phyloP scores from a whole-genome alignment of 345 rosid species.

The Orychophragmus violaceus region DNA sequence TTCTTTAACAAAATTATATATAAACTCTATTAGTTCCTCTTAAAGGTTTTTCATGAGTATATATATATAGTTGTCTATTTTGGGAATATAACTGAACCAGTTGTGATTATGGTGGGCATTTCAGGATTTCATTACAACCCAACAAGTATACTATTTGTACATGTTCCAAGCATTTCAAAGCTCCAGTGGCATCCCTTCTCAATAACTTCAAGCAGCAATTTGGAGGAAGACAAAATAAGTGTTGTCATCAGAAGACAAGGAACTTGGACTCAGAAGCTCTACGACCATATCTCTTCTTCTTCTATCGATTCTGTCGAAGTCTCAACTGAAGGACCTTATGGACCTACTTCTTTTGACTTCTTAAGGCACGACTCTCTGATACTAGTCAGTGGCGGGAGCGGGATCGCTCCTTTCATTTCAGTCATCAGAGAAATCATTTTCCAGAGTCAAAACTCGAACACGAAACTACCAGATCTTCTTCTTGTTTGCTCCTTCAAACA shows the following conservation, averaged over 20 bases:
- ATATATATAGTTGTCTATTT: neutral
- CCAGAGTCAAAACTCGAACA: neutral
- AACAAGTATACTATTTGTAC: neutral
- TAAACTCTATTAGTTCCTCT: neutral
- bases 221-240: neutral
- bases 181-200: neutral
- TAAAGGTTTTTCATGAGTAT: neutral
- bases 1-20: neutral
- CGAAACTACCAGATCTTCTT: neutral
- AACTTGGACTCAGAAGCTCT: neutral
- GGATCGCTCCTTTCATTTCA: neutral
- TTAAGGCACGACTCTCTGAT: neutral
- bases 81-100: neutral
- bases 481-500: neutral
- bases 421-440: neutral
- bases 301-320: neutral
- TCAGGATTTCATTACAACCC: neutral
- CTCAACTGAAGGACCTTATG: conserved; percentile 1
- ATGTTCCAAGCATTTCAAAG: neutral
- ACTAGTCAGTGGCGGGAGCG: neutral
- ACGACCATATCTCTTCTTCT: neutral
- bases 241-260: conserved; percentile 1
- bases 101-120: neutral
- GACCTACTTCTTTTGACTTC: neutral
- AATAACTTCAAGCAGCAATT: neutral